A percentile compares a stretch with the other conserved stretches of the same genome.
These are phyloP conservation scores for Aechmea fasciata DNA, from an alignment of 176 grass and related monocot genomes.

Conservation along the genomic window DNA sequence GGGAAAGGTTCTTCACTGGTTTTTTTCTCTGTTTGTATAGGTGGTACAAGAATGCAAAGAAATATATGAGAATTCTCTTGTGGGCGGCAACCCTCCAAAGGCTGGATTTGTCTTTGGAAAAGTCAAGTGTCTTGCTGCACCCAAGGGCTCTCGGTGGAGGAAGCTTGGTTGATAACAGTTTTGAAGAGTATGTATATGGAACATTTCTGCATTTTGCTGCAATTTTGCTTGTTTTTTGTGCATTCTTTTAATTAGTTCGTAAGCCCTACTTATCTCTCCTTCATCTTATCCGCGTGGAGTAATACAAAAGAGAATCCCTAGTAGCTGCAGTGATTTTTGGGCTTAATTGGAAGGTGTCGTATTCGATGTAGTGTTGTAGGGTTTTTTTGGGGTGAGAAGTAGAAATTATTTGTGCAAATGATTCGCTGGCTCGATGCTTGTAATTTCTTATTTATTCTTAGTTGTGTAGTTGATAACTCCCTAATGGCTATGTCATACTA, in stretches of 20 bases:
- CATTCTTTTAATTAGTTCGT: conserved; percentile 53
- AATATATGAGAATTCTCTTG: conserved; percentile 77
- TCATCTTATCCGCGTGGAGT: background rate
- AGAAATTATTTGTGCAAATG: background rate
- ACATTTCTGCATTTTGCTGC: background rate
- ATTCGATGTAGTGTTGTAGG: background rate
- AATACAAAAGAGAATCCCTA: background rate
- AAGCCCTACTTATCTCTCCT: conserved; percentile 8
- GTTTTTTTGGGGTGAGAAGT: background rate
- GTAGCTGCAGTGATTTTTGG: background rate
- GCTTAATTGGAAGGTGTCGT: background rate
- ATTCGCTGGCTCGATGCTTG: too few species aligned
- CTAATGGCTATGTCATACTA: too few species aligned
- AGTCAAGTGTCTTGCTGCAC: conserved; percentile 70
- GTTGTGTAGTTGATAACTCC: too few species aligned
- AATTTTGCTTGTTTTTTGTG: conserved; percentile 24
- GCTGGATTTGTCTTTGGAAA: conserved; percentile 81
- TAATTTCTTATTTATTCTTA: too few species aligned
- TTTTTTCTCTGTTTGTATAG: conserved; percentile 34
- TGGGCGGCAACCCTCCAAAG: conserved; percentile 68
- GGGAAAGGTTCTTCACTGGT: background rate
- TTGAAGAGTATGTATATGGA: conserved; percentile 2
- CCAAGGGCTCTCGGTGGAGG: conserved; percentile 76
- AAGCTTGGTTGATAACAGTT: conserved; percentile 57
- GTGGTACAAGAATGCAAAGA: conserved; percentile 98